Percentiles rank a stretch among this genome's conserved stretches.
Evolutionary conservation across 2,329 filamentous ascomycete species (phyloP).

Genomic region (Talaromyces sp.): DNA sequence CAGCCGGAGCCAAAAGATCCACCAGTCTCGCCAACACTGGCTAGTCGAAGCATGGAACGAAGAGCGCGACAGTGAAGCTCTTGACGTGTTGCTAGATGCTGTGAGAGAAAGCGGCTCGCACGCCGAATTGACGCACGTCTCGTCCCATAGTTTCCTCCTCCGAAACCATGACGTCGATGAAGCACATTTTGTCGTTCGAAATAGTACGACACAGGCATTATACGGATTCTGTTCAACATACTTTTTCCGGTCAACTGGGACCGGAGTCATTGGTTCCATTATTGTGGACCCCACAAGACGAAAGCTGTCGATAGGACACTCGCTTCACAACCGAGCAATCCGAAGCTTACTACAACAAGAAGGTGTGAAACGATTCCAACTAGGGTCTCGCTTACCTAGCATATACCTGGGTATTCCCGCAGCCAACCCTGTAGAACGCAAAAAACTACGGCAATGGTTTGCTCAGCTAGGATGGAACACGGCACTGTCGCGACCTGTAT

Average conservation of each 20-base stretch:
- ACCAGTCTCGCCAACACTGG: conserved; percentile 92
- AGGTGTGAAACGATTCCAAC: conserved; percentile 74
- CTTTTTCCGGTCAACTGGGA: conserved; percentile 66
- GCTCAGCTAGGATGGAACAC: conserved; percentile 86
- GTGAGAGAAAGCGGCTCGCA: conserved; percentile 63
- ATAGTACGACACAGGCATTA: conserved; percentile 84
- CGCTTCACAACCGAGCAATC: conserved; percentile 81
- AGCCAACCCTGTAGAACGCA: conserved; percentile 60
- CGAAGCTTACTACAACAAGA: conserved; percentile 69
- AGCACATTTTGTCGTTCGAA: conserved; percentile 86
- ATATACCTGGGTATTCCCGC: conserved; percentile 82
- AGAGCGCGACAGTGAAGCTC: conserved; percentile 68
- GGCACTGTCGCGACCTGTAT: conserved; percentile 60
- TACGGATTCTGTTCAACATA: conserved; percentile 94
- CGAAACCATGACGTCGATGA: conserved; percentile 70
- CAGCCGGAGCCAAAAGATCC: conserved; percentile 79
- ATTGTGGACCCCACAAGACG: conserved; percentile 85
- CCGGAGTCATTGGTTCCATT: conserved; percentile 78
- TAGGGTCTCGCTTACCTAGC: conserved; percentile 78
- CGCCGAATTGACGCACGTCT: conserved; percentile 66
- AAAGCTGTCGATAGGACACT: conserved; percentile 86
- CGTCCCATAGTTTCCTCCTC: conserved; percentile 73
- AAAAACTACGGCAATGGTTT: conserved; percentile 74
- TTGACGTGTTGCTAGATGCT: conserved; percentile 72
- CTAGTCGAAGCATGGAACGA: conserved; percentile 85